These are phyloP conservation scores for Cystofilobasidium capitatum DNA, from an alignment of 768 basidiomycete genomes.

Conservation along the genomic window DNA sequence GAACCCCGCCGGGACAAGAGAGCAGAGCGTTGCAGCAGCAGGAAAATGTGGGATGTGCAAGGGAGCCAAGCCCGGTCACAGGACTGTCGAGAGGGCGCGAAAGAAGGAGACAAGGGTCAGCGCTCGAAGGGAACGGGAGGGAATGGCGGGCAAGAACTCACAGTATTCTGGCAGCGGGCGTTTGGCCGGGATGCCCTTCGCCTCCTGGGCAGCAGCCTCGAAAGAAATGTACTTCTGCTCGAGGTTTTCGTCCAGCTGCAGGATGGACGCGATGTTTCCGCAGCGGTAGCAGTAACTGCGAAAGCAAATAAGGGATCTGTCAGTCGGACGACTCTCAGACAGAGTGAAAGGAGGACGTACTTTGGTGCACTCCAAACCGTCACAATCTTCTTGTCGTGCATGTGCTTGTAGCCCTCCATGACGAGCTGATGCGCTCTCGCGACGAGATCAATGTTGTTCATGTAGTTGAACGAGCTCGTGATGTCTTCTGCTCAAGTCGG, in stretches of 20 bases:
- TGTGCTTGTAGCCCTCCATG: conserved; percentile 93
- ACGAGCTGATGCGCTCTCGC: conserved; percentile 49
- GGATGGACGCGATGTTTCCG: conserved; percentile 89
- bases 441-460: conserved; percentile 77
- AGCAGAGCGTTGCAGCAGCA: too few species aligned
- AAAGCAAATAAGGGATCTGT: conserved; percentile 41
- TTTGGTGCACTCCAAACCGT: conserved; percentile 71
- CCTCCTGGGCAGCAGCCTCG: conserved; percentile 64
- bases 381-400: conserved; percentile 91
- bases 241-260: conserved; percentile 86
- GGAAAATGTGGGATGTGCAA: too few species aligned
- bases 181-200: conserved; percentile 39
- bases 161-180: conserved; percentile 41
- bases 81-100: too few species aligned
- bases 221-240: conserved; percentile 95
- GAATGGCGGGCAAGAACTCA: too few species aligned
- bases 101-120: too few species aligned
- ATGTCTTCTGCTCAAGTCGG: conserved; percentile 39
- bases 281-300: conserved; percentile 93
- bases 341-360: neutral
- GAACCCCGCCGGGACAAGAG: too few species aligned
- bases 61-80: too few species aligned
- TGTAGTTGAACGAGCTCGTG: conserved; percentile 61
- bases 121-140: too few species aligned
- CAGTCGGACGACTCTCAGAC: neutral